Base-by-base conservation (phyloP, 2,329 filamentous ascomycete species). In the Arthrobotrys conoides region DNA sequence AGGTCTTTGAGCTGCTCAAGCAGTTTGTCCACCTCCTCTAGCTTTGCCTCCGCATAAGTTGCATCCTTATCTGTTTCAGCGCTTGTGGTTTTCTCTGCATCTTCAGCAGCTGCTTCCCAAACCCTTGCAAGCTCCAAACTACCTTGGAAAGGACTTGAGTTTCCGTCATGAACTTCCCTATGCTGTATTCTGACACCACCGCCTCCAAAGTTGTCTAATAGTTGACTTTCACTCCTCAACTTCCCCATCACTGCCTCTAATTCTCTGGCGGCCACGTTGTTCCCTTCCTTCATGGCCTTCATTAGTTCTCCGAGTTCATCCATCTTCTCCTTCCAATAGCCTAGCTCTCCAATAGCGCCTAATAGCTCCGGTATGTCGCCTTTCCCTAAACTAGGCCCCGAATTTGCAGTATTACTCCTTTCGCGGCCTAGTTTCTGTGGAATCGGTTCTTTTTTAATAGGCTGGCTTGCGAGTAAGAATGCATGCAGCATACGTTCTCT, bases 81-180 rank as follows among this genome's bases (percentile, higher is more conserved):
- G 30, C 63, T 68, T n/a, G 55, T 68, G 30, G 24, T 72, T 59
- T 33, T 55, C 68, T 78, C 75, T 20, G 75, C 75, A 18, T 78
- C 75, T 30, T 72, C 75, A n/a, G 75, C 75, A 18, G 75, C 75
- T 27, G 30, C n/a, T 51, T 78, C 75, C 75, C 75, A 78, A 9
- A 59, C 46, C 48, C 63, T 78, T 36, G 68, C 75, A 5, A 78
- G 46, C 27, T 72, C 75, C 51, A 72, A 55, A 20, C 75, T 72
- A 0, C 55, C 36, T 3, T 72, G 68, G 36, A 78, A 78, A 14
- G 63, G 75, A 18, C 55, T 69, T 1, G 27, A 55, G n/a, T 71
- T 59, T 18, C 51, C 66, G 2, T 53, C 64, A 14, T 20, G 12
- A 30, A 33, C 46, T 2, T 67, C 48, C 20, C 41, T 67, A 9